Conservation (phyloP, 1,284 basidiomycete genomes). For the Boletus hoseneyae region DNA sequence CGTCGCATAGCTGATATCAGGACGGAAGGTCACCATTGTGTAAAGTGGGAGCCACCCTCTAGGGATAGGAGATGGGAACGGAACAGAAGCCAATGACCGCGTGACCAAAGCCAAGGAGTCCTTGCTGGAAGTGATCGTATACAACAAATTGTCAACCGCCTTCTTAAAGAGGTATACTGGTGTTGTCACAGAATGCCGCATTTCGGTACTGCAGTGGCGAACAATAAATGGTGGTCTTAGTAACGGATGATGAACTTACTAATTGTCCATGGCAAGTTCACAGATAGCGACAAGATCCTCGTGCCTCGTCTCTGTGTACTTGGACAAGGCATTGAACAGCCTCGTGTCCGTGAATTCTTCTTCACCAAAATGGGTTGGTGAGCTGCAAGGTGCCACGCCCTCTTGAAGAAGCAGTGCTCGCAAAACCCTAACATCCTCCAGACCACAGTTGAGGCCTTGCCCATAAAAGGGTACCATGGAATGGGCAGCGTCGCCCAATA, state of each 20-base stretch:
- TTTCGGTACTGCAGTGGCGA: constrained; percentile 68
- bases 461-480: constrained; percentile 99
- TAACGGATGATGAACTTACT: constrained; percentile 56
- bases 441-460: constrained; percentile 95
- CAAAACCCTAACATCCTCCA: constrained; percentile 95
- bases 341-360: constrained; percentile 46
- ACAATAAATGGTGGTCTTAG: constrained; percentile 23
- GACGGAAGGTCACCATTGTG: constrained; percentile 96
- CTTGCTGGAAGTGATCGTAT: constrained; percentile 52
- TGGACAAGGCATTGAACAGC: constrained; percentile 65
- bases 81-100: constrained; percentile 41
- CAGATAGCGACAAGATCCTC: constrained; percentile 89
- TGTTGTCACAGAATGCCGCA: constrained; percentile 90
- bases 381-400: constrained; percentile 47
- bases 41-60: constrained; percentile 90
- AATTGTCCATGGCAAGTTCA: constrained; percentile 92
- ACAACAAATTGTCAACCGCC: constrained; percentile 75
- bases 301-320: constrained; percentile 80
- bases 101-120: constrained; percentile 41
- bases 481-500: constrained; percentile 94
- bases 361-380: constrained; percentile 34
- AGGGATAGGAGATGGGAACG: constrained; percentile 56
- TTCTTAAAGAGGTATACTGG: constrained; percentile 80
- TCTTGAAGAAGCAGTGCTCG: constrained; percentile 71
- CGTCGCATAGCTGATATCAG: constrained; percentile 85